Evolutionary conservation across 2,329 filamentous ascomycete species (phyloP), one percentile per base, ranked within the genome.

Genomic region (Rhynchosporium agropyri): DNA sequence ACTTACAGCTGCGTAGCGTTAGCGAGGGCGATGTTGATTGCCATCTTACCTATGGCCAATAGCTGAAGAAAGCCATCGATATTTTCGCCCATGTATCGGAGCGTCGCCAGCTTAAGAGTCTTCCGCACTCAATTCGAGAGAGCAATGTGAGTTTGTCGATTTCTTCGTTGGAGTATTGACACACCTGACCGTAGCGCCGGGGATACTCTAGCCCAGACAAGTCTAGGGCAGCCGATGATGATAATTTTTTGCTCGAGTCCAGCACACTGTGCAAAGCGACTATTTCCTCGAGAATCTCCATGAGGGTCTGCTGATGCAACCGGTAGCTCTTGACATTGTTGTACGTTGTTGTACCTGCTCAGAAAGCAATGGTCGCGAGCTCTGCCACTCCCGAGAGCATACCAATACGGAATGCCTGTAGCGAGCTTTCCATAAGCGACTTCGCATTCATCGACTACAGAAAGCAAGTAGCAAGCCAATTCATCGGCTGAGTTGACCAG

Each of bases 21-120:
- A 9, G 71, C 74, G 29, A 80, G 73, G 26, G 77, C 76, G 71
- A 80, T 77, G 53, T 61, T 76, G 36, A 79, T 77, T 28, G 76
- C 78, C 51, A 74, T 69, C 64, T 78, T 79, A 63, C 80, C 80
- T 46, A 74, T 73, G 43, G 77, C 74, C 36, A 81, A 65, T 43
- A 77, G 66, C 29, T 73, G 67, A 42, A 71, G 73, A 60, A 80
- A 81, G 53, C 73, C 74, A 63, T 77, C 74, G 49, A 81, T 77
- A 64, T 79, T 73, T 48, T 79, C 75, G 33, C 76, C 77, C 74
- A 80, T 78, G 57, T 80, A 80, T 62, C 65, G 76, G 48, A 81
- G 65, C 68, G 72, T 78, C 5, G 77, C 79, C 77, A 81, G 66
- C 79, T 79, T 49, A 76, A 75, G 67, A 81, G 79, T 67, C 76